Percentiles rank a stretch among this genome's conserved stretches.
Evolutionary conservation across 139 green algal genomes (phyloP).

Genomic region (Micractinium conductrix): DNA sequence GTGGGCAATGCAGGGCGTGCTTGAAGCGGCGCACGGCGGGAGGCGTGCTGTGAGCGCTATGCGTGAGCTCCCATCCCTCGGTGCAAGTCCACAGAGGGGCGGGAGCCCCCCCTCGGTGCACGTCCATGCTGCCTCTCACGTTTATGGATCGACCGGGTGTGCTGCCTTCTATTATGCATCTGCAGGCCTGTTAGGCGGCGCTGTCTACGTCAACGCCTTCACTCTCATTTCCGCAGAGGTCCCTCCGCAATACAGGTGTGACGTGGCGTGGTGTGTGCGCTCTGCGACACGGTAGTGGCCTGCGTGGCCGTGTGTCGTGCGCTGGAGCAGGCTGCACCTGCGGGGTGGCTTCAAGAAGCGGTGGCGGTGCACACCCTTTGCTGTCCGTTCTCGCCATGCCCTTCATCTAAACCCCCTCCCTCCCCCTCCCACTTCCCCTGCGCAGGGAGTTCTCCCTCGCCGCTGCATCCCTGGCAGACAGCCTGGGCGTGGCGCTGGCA

Average conservation of each 20-base stretch:
- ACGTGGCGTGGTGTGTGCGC: too few relatives aligned
- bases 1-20: too few relatives aligned
- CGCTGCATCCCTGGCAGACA: slow-evolving; percentile 67
- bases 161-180: background rate
- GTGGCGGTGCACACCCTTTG: too few relatives aligned
- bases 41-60: background rate
- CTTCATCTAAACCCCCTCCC: too few relatives aligned
- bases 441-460: slow-evolving; percentile 60
- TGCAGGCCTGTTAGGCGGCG: slow-evolving; percentile 67
- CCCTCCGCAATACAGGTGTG: slow-evolving; percentile 24
- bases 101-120: background rate
- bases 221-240: slow-evolving; percentile 58
- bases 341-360: too few relatives aligned
- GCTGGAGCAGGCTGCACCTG: too few relatives aligned
- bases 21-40: too few relatives aligned
- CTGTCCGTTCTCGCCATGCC: too few relatives aligned
- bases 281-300: background rate
- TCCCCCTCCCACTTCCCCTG: too few relatives aligned
- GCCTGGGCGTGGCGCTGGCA: slow-evolving; percentile 60
- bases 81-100: background rate
- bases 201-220: slow-evolving; percentile 76
- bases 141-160: background rate
- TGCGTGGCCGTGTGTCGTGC: background rate
- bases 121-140: background rate
- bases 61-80: background rate